phyloP scores from a whole-genome alignment of 2,329 filamentous ascomycete genomes.

The Lachnellula cervina region DNA sequence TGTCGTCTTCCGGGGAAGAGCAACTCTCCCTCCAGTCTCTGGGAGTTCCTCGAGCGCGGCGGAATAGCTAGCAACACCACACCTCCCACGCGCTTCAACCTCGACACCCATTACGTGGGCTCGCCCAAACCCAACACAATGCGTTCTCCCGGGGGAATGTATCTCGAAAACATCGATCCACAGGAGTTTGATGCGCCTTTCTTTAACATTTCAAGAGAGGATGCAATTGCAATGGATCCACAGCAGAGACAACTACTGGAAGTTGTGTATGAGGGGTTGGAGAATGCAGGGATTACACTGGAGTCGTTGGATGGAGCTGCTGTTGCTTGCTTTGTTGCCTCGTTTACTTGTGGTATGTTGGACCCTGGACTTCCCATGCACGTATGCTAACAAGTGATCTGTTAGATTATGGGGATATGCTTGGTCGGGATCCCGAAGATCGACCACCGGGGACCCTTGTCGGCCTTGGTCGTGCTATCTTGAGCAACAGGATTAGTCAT shows the following conservation, averaged over 20 bases:
- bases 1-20: constrained; percentile 35
- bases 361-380: neutral
- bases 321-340: constrained; percentile 14
- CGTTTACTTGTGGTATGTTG: constrained; percentile 31
- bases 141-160: constrained; percentile 68
- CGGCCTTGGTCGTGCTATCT: constrained; percentile 30
- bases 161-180: constrained; percentile 35
- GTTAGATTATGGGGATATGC: constrained; percentile 25
- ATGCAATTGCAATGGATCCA: constrained; percentile 37
- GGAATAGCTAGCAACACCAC: constrained; percentile 60
- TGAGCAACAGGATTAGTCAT: constrained; percentile 48
- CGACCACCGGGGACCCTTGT: constrained; percentile 3
- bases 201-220: constrained; percentile 35
- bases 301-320: constrained; percentile 10
- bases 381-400: constrained; percentile 61
- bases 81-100: constrained; percentile 65
- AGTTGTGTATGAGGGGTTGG: constrained; percentile 60
- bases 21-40: constrained; percentile 31
- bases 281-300: constrained; percentile 16
- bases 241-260: constrained; percentile 42
- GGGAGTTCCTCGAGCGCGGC: constrained; percentile 54
- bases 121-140: constrained; percentile 63
- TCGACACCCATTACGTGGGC: constrained; percentile 62
- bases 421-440: constrained; percentile 17
- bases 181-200: constrained; percentile 37